Base-by-base conservation (phyloP, 2,329 filamentous ascomycete species). In the Arthrobotrys entomopaga region DNA sequence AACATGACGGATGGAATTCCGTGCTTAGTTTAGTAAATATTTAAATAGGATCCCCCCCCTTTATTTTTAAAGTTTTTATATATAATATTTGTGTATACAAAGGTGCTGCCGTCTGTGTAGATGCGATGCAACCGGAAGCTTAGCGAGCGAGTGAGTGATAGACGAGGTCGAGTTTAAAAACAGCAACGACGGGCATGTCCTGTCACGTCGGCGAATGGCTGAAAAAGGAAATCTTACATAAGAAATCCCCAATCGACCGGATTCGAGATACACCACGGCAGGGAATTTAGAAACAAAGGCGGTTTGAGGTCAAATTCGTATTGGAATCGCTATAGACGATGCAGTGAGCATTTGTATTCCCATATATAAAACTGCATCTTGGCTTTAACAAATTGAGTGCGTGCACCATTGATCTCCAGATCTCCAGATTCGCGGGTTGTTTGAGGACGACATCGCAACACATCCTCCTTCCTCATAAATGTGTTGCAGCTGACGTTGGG, bases 401-500 rank as follows among this genome's bases (percentile, higher is more conserved):
- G 29, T 34, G 29, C 29, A 34, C 29, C 29, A 34, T 34, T 29
- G 26, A 29, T 29, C 10, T 5, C 29, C 3, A 34, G 29, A 34
- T 34, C 29, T 34, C 5, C 29, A 8, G 29, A 34, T 34, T 34
- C 10, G 29, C 29, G 29, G 29, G 10, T 34, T n/a, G n/a, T n/a
- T n/a, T 34, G 5, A 10, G 29, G 29, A 34, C 29, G 29, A 67
- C 54, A 38, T 11, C 20, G 48, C 65, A 69, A 69, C 65, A 69
- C 65, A 69, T 34, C 19, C 22, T 0, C 10, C 11, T 6, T 15
- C 24, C 1, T 46, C 16, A 43, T 16, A 22, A n/a, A 46, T 70
- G 65, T 70, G 65, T 70, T 70, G 65, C 60, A 64, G 58, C 19
- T 70, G 65, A 63, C 58, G 65, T 70, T 64, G 29, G 29, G 29